These are phyloP conservation scores for Tricholoma bakamatsutake DNA, from an alignment of 768 basidiomycete genomes.

Conservation along the genomic window DNA sequence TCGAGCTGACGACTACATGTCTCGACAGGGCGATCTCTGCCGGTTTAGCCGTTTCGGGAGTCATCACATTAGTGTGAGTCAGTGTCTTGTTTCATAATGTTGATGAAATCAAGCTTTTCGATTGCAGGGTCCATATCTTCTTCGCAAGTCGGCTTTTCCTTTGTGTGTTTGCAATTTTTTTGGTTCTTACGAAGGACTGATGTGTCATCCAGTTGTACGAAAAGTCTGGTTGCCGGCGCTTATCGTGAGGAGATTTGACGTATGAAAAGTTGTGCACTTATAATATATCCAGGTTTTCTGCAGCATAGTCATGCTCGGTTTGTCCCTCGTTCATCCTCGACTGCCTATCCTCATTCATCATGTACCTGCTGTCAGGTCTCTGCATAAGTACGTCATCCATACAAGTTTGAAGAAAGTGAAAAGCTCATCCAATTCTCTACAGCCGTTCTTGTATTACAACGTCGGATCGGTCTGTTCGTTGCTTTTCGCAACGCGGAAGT, in stretches of 20 bases:
- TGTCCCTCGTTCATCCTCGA: neutral
- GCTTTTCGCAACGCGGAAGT: neutral
- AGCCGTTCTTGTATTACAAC: neutral
- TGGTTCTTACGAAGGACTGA: neutral
- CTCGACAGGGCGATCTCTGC: neutral
- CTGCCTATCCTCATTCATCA: neutral
- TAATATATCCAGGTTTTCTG: neutral
- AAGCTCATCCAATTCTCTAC: neutral
- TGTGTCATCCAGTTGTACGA: neutral
- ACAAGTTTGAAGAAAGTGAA: neutral
- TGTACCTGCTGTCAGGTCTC: neutral
- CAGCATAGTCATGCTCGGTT: neutral
- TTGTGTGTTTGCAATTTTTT: neutral
- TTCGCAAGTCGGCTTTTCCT: slow-evolving; percentile 1
- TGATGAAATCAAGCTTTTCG: neutral
- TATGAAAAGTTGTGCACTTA: neutral
- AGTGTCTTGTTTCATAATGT: neutral
- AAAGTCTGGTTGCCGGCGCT: neutral
- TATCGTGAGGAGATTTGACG: neutral
- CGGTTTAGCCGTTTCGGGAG: neutral
- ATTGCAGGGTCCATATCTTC: slow-evolving; percentile 1
- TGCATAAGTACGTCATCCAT: neutral
- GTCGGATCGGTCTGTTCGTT: neutral
- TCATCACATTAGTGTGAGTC: neutral
- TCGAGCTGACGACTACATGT: neutral